phyloP scores from a whole-genome alignment of 306 rosid species.

The Biancaea sappan region DNA sequence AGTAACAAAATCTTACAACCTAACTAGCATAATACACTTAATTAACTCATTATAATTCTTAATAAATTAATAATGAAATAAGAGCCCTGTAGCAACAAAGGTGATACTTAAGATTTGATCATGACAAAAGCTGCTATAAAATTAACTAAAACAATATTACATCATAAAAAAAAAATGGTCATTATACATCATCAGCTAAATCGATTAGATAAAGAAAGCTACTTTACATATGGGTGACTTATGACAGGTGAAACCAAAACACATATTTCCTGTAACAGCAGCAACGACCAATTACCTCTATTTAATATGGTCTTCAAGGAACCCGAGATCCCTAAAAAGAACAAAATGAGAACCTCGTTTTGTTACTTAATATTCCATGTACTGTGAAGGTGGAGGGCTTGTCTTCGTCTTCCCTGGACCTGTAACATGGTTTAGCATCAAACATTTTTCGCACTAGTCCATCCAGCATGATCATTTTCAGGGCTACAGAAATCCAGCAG shows the following conservation, averaged over 20 bases:
- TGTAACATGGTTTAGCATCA: slow-evolving; percentile 47
- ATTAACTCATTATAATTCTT: too few species aligned
- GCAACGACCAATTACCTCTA: slow-evolving; percentile 41
- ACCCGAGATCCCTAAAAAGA: background rate
- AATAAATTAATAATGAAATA: too few species aligned
- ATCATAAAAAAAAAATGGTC: background rate
- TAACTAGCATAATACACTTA: too few species aligned
- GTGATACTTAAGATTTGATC: background rate
- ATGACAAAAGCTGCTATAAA: background rate
- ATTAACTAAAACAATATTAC: background rate
- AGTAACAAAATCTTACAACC: too few species aligned
- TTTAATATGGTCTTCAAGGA: slow-evolving; percentile 29
- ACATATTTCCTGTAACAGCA: slow-evolving; percentile 23
- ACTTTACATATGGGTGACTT: slow-evolving; percentile 42
- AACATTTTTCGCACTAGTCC: slow-evolving; percentile 2
- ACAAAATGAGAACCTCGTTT: slow-evolving; percentile 10
- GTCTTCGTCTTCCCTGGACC: slow-evolving; percentile 73
- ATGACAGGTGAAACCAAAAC: slow-evolving; percentile 18
- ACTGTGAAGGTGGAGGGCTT: slow-evolving; percentile 75
- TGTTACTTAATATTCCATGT: slow-evolving; percentile 70
- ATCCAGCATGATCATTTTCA: slow-evolving; percentile 11
- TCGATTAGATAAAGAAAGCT: slow-evolving; percentile 3
- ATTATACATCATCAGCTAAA: slow-evolving; percentile 34
- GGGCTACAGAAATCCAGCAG: background rate
- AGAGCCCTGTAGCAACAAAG: too few species aligned